A percentile compares a stretch with the other conserved stretches of the same genome.
Conservation (phyloP, 352 stramenopile species). For the Globisporangium irregulare region DNA sequence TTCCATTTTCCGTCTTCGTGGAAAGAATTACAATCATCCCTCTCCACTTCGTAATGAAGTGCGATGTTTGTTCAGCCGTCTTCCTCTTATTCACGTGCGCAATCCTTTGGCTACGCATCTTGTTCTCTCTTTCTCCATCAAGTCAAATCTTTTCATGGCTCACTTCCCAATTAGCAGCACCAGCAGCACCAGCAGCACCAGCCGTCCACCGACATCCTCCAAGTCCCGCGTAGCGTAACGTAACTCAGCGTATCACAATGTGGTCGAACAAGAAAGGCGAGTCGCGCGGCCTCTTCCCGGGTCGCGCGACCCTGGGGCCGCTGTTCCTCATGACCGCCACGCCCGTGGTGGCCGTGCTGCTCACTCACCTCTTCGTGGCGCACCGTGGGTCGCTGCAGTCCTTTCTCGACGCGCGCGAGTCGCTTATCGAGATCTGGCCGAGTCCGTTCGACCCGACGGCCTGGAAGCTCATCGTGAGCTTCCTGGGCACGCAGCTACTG, state of each 20-base stretch:
- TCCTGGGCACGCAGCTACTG: slow-evolving; percentile 88
- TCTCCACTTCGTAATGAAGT: too few species aligned
- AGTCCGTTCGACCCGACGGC: slow-evolving; percentile 77
- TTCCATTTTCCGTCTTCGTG: too few species aligned
- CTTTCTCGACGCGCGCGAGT: slow-evolving; percentile 39
- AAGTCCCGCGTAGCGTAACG: background rate
- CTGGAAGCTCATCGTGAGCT: slow-evolving; percentile 88
- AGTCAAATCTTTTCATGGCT: background rate
- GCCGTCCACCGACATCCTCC: too few species aligned
- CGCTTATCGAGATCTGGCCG: slow-evolving; percentile 75
- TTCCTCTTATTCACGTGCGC: too few species aligned
- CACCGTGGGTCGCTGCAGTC: slow-evolving; percentile 46
- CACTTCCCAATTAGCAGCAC: background rate
- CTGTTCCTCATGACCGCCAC: slow-evolving; percentile 87
- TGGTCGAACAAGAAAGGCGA: slow-evolving; percentile 74
- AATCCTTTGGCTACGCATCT: too few species aligned
- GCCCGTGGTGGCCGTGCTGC: slow-evolving; percentile 81
- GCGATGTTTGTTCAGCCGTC: too few species aligned
- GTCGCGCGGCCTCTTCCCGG: slow-evolving; percentile 69
- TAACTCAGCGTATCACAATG: slow-evolving; percentile 24
- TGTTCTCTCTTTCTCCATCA: too few species aligned
- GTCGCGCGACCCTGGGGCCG: slow-evolving; percentile 79
- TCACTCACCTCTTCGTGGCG: slow-evolving; percentile 71
- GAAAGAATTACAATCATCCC: too few species aligned
- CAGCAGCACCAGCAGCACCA: background rate